phyloP scores from a whole-genome alignment of 2,329 filamentous ascomycete species.

The Pseudogymnoascus sp. region DNA sequence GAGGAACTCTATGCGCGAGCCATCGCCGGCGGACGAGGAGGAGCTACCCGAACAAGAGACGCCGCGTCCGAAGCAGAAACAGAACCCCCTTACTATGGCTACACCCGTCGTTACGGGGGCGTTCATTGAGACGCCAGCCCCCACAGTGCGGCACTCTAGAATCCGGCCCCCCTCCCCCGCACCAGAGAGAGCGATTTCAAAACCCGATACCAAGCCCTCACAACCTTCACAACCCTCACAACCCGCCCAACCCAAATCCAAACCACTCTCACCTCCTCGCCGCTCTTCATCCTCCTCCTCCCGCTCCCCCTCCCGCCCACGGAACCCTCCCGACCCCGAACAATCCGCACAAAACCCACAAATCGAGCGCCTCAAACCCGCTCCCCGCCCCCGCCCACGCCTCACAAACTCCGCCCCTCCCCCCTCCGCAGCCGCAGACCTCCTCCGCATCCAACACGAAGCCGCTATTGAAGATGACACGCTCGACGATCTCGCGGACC shows the following conservation, averaged over 20 bases:
- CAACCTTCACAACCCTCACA: not conserved
- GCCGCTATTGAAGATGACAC: conserved; percentile 24
- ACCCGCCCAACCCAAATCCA: not conserved
- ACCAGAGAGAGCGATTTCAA: not conserved
- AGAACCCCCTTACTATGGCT: conserved; percentile 18
- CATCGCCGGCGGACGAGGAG: conserved; percentile 17
- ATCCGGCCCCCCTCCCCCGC: conserved; percentile 16
- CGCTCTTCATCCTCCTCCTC: not conserved
- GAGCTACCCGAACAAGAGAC: conserved; percentile 17
- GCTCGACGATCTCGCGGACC: conserved; percentile 18
- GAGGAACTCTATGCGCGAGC: conserved; percentile 15
- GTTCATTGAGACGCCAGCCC: conserved; percentile 28
- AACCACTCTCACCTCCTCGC: not conserved
- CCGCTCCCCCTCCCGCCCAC: not conserved
- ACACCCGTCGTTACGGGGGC: conserved; percentile 26
- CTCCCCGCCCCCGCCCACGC: conserved; percentile 8
- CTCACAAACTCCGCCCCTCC: conserved; percentile 19
- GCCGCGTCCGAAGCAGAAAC: conserved; percentile 14
- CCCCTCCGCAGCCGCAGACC: conserved; percentile 21
- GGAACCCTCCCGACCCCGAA: not conserved
- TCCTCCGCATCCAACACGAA: conserved; percentile 21
- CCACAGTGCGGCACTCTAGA: conserved; percentile 27
- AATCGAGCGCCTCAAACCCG: conserved; percentile 1
- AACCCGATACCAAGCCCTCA: not conserved
- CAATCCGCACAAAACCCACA: not conserved